Evolutionary conservation across 2,329 filamentous ascomycete species (phyloP).

Genomic region (Nothophaeocryptopus gaeumannii): DNA sequence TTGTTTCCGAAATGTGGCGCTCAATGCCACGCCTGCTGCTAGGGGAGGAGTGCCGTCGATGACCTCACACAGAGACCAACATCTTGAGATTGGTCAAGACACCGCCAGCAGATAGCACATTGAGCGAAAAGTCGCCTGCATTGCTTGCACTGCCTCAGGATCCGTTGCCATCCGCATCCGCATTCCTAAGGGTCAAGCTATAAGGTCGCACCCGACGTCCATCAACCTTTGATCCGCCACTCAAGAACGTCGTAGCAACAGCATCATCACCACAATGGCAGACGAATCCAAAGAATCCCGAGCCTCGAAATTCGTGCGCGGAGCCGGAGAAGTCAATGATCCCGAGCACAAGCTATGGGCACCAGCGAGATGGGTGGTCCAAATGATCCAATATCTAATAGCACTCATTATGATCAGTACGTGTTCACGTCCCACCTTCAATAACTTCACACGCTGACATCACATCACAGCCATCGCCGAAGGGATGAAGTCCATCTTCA

Average conservation of each 20-base stretch:
- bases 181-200: background rate
- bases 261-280: constrained; percentile 3
- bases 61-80: too few relatives aligned
- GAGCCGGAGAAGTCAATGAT: constrained; percentile 26
- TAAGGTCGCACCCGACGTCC: too few relatives aligned
- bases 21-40: too few relatives aligned
- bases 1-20: too few relatives aligned
- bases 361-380: constrained; percentile 27
- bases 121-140: too few relatives aligned
- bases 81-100: too few relatives aligned
- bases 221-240: background rate
- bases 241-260: background rate
- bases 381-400: constrained; percentile 28
- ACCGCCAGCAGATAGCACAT: too few relatives aligned
- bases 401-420: constrained; percentile 27
- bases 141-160: constrained; percentile 10
- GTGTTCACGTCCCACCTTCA: background rate
- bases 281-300: constrained; percentile 15
- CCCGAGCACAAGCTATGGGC: constrained; percentile 28
- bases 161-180: constrained; percentile 1
- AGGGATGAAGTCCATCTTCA: constrained; percentile 25
- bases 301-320: constrained; percentile 26
- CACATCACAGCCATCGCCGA: constrained; percentile 20
- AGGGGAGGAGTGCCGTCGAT: too few relatives aligned
- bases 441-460: constrained; percentile 3